Percentiles rank a stretch among this genome's conserved stretches.
Conservation (phyloP, 768 basidiomycete genomes). For the Dacryopinax primogenitus region DNA sequence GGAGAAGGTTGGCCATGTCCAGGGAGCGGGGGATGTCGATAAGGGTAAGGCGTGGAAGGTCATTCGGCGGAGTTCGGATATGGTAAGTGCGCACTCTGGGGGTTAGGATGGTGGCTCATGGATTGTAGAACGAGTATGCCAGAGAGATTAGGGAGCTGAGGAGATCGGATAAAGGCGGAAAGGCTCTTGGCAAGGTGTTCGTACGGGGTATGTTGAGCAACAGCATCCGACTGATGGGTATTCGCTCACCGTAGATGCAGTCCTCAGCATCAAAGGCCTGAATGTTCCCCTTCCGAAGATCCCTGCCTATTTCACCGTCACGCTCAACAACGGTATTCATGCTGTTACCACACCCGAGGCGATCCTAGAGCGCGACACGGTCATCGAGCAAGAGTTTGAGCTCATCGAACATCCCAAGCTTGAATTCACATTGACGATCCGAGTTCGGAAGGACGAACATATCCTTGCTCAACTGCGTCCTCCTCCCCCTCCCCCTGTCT, state of each 20-base stretch:
- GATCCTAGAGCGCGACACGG: conserved; percentile 42
- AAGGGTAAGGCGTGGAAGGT: conserved; percentile 72
- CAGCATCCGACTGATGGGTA: not conserved
- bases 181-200: conserved; percentile 84
- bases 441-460: conserved; percentile 75
- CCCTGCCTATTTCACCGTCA: conserved; percentile 63
- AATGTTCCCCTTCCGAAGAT: conserved; percentile 68
- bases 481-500: conserved; percentile 29
- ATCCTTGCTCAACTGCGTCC: conserved; percentile 64
- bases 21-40: conserved; percentile 70
- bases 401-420: conserved; percentile 88
- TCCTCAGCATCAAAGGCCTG: conserved; percentile 60
- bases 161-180: conserved; percentile 61
- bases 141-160: conserved; percentile 77
- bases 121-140: conserved; percentile 76
- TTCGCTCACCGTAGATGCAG: conserved; percentile 31
- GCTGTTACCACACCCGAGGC: conserved; percentile 82
- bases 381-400: conserved; percentile 82
- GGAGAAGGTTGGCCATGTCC: conserved; percentile 58
- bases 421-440: conserved; percentile 83
- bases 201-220: conserved; percentile 63
- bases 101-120: not conserved
- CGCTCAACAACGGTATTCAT: conserved; percentile 92
- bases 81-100: conserved; percentile 42
- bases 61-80: conserved; percentile 82